Evolutionary conservation across 495 filamentous ascomycete genomes (phyloP), one percentile per base, ranked within the genome.

Genomic region (Penicillium samsonianum): DNA sequence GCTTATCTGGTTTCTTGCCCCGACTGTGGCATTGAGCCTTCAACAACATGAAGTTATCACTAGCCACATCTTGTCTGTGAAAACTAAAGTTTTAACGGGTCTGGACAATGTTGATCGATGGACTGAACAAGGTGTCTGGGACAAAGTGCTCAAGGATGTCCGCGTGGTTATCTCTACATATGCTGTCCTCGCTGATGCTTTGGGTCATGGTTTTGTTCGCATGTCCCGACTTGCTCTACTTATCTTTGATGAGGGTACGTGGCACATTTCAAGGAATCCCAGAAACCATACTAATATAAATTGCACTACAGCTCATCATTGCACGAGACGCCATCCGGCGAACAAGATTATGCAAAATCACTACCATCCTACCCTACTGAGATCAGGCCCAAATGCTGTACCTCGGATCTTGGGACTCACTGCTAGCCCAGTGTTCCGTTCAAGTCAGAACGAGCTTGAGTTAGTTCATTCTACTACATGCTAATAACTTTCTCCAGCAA

Each of bases 241-340:
- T 20, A 78, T 97, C 1, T 92, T 96, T 57, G 93, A 98, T 65
- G 93, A 98, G 84, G 91, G 91, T 92, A 65, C 46, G n/a, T 19
- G 74, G 62, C 28, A 20, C 26, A 35, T 12, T 23, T 47, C 6
- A 22, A 5, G 1, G 16, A 2, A 25, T 11, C 28, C 16, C 7
- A 30, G 14, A 28, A 41, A 9, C 5, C 16, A 19, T 3, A 31
- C 45, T 48, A 7, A 48, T 20, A 19, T 33, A 10, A 30, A 47
- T 33, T 4, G n/a, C n/a, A n/a, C n/a, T n/a, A n/a, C 4, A 76
- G 70, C 68, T 12, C 71, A 70, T 53, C 68, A 71, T 55, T 77
- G 65, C 33, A 74, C 65, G 55, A 69, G 61, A 9, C 61, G 66
- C 37, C 82, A 90, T 65, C 78, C 92, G 1, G 85, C 86, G 10